A percentile compares a stretch with the other conserved stretches of the same genome.
phyloP scores from a whole-genome alignment of 2,329 filamentous ascomycete genomes.

The Alternaria longipes region DNA sequence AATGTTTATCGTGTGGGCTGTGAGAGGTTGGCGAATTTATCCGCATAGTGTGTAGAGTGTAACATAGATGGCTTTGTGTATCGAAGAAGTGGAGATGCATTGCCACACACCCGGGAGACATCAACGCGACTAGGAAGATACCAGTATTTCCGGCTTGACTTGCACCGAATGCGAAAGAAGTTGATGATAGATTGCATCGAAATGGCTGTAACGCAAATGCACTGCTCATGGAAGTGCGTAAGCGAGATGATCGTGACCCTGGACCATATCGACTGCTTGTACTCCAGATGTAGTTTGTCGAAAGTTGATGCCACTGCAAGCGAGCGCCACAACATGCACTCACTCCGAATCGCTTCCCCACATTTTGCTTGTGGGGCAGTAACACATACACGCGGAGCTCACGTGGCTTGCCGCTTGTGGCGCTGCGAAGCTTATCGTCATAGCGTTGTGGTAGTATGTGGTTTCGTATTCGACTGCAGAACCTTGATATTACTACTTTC shows the following conservation, averaged over 20 bases:
- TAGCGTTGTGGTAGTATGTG: neutral
- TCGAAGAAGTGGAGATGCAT: conserved; percentile 17
- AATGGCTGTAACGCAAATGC: neutral
- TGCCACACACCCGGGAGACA: conserved; percentile 12
- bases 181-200: neutral
- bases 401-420: conserved; percentile 7
- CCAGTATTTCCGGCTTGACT: neutral
- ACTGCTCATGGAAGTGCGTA: neutral
- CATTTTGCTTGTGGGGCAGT: conserved; percentile 17
- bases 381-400: conserved; percentile 2
- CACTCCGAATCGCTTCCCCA: conserved; percentile 20
- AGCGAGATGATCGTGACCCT: neutral
- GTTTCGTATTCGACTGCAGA: neutral
- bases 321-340: conserved; percentile 4
- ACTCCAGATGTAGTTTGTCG: neutral
- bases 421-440: neutral
- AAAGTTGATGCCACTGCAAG: neutral
- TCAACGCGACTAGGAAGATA: neutral
- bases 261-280: neutral
- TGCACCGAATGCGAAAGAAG: neutral
- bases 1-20: conserved; percentile 22
- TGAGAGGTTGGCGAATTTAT: conserved; percentile 41
- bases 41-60: conserved; percentile 40
- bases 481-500: neutral
- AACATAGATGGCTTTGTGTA: conserved; percentile 35